Base-by-base conservation (phyloP, 139 green algal species). In the Coelastrella sp. region DNA sequence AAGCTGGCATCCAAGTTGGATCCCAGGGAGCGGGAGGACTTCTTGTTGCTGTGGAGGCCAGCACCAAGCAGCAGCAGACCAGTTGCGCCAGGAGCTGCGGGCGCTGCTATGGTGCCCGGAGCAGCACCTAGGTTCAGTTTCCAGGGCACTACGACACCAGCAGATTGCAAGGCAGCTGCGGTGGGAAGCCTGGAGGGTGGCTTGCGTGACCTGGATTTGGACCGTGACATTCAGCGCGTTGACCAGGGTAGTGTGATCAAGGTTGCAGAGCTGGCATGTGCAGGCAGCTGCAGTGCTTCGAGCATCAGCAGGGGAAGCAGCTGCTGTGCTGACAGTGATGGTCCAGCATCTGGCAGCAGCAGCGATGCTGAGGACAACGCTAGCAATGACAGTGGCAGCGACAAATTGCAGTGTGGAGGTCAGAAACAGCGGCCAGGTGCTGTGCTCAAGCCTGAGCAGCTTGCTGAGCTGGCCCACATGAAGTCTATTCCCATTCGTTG, bases 31-130 rank as follows among this genome's bases (percentile, higher is more conserved):
- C 60, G 62, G 13, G 27, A 76, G 35, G 73, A 84, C 13, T 88
- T 80, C 60, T 43, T 82, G 21, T 60, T 88, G 48, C 50, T 88
- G 30, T 88, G 83, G 83, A 66, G 32, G 45, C 80, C 80, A 34
- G 35, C 35, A n/a, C 35, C 40, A 17, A 21, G 30, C n/a, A 38
- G 38, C n/a, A 57, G 19, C 71, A 79, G n/a, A 40, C 27, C 66
- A 74, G 19, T 15, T 38, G 27, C 62, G 7, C 0, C 66, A 74
- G 72, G 45, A 64, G 72, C 72, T 19, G 62, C 27, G 19, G 27
- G 34, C 50, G 66, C 66, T 35, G 72, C 72, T 25, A 7, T 66
- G 5, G 41, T 63, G 3, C 71, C 71, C 4, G 71, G 71, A 32
- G 72, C 72, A 23, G 72, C 72, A 34, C 72, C 72, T 15, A 66